Base-by-base conservation (phyloP, 2,329 filamentous ascomycete genomes). In the Scortechinia acanthostroma region DNA sequence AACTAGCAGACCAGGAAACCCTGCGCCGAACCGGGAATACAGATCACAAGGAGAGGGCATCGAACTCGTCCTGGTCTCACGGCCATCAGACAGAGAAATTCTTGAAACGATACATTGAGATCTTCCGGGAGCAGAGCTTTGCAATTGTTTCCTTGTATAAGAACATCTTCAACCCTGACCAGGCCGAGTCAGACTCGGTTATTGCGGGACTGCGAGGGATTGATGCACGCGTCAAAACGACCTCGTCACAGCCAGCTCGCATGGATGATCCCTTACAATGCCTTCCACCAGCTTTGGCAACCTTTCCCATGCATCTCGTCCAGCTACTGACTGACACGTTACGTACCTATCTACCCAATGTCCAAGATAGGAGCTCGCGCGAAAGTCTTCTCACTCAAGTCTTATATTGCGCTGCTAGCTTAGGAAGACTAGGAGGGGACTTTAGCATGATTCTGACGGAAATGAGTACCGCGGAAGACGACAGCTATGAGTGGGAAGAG, bases 91-190 rank as follows among this genome's bases (percentile, higher is more conserved):
- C 91, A 1, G 93, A 97, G 62, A 78, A 90, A 44, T 98, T 90
- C 56, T 69, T 98, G 37, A 98, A 97, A 63, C 79, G 91, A 42
- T 98, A 95, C 63, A 88, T 98, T 55, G 93, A 98, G 60, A 90
- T 98, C 21, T 97, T 97, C 61, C 86, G 93, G 44, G 93, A 98
- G 64, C 93, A 98, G 63, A 95, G 88, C 59, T 98, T 98, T 61
- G 87, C 85, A 37, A 95, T 97, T 48, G 81, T 97, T 21, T 95
- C 89, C 47, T 89, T 97, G 75, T 96, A 94, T 63, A 88, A 84
- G 55, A 93, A 86, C 55, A 89, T 97, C 45, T 95, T 95, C 56
- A 82, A 86, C 0, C 71, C 77, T 2, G 73, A 80, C 3, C 21
- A 42, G 4, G 47, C 51, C 1, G 48, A 42, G 2, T 48, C 55